These are phyloP conservation scores for Lentinula sp. DNA, from an alignment of 768 basidiomycete species.

Conservation along the genomic window DNA sequence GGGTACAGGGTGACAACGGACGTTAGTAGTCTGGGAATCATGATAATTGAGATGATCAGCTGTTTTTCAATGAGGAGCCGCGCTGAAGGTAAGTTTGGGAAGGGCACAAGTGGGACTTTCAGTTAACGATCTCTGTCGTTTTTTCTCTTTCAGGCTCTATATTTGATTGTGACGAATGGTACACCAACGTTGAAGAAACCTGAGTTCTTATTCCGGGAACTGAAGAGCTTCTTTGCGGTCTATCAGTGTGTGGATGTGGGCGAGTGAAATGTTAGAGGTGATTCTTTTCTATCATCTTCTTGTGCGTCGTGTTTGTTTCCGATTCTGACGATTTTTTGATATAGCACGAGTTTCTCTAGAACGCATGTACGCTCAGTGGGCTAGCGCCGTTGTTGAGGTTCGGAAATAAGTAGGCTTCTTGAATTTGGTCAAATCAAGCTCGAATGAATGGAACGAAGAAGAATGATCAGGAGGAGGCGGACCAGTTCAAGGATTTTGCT, in stretches of 20 bases:
- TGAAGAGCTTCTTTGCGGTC: constrained; percentile 96
- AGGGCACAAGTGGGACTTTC: neutral
- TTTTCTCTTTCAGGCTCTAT: constrained; percentile 46
- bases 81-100: constrained; percentile 39
- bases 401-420: constrained; percentile 49
- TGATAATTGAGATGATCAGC: constrained; percentile 99
- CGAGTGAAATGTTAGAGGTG: constrained; percentile 79
- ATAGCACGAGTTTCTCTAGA: constrained; percentile 92
- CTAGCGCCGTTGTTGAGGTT: constrained; percentile 84
- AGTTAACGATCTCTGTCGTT: neutral
- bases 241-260: constrained; percentile 97
- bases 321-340: neutral
- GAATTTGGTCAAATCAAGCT: neutral
- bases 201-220: constrained; percentile 82
- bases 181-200: constrained; percentile 98
- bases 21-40: constrained; percentile 95
- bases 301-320: neutral
- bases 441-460: neutral
- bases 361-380: constrained; percentile 76
- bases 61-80: constrained; percentile 93
- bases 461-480: no score
- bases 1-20: constrained; percentile 90
- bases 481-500: no score
- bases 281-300: constrained; percentile 19
- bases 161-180: constrained; percentile 96